These are phyloP conservation scores for Aspergillus carbonarius DNA, from an alignment of 2,329 filamentous ascomycete genomes.

Conservation along the genomic window DNA sequence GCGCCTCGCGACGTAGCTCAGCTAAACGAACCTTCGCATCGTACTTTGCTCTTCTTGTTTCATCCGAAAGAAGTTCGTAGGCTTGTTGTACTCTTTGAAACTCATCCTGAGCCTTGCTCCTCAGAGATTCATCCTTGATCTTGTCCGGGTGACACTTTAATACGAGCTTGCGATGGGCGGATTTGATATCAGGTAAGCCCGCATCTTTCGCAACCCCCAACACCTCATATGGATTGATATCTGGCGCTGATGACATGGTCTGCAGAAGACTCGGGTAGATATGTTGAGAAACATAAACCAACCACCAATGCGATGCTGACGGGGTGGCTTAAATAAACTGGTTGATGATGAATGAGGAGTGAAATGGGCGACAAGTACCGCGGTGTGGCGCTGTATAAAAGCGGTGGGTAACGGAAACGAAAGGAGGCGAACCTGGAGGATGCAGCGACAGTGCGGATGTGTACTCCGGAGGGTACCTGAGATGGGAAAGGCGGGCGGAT, in stretches of 20 bases:
- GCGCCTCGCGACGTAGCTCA: conserved; percentile 60
- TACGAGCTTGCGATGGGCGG: conserved; percentile 79
- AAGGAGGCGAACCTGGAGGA: conserved; percentile 11
- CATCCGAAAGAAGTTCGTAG: conserved; percentile 85
- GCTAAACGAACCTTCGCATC: conserved; percentile 71
- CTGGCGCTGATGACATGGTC: conserved; percentile 29
- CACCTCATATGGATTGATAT: conserved; percentile 73
- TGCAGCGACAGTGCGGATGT: conserved; percentile 9
- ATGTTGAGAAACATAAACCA: conserved; percentile 18
- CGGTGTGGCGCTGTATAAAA: conserved; percentile 11
- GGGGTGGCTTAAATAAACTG: conserved; percentile 8
- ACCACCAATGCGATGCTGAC: background rate
- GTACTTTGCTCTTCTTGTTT: conserved; percentile 69
- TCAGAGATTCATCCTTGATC: conserved; percentile 73
- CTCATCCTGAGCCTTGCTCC: conserved; percentile 76
- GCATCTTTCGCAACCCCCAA: conserved; percentile 74
- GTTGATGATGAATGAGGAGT: background rate
- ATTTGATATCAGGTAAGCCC: conserved; percentile 68
- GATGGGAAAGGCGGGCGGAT: background rate
- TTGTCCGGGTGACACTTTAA: conserved; percentile 92
- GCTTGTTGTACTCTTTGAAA: conserved; percentile 92
- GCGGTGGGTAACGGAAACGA: conserved; percentile 11
- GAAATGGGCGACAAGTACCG: background rate
- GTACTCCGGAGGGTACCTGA: background rate
- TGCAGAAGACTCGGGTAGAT: conserved; percentile 9